Evolutionary conservation across 2,329 filamentous ascomycete genomes (phyloP).

Genomic region (Xylariales sp.): DNA sequence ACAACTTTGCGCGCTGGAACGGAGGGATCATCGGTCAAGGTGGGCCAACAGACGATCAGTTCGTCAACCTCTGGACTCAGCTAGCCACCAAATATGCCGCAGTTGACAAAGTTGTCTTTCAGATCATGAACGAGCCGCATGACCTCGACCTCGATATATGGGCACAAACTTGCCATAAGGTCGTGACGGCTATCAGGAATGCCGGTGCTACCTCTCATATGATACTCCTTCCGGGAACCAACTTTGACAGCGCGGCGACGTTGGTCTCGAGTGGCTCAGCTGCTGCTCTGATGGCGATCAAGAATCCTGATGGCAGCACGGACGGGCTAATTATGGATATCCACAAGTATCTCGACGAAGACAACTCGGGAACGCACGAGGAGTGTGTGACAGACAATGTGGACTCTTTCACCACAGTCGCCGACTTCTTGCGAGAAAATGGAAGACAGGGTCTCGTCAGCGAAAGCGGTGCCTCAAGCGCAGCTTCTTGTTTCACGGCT

Average conservation of each 20-base stretch:
- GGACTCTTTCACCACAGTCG: constrained; percentile 41
- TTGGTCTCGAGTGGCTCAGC: constrained; percentile 46
- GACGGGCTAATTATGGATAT: constrained; percentile 54
- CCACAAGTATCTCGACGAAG: constrained; percentile 56
- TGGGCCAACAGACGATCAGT: constrained; percentile 54
- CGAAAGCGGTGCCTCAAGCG: constrained; percentile 46
- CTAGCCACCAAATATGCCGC: constrained; percentile 54
- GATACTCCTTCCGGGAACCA: constrained; percentile 60
- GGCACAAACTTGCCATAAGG: constrained; percentile 57
- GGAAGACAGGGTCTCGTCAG: constrained; percentile 46
- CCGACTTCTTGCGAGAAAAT: constrained; percentile 40
- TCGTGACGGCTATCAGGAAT: constrained; percentile 60
- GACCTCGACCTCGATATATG: constrained; percentile 52
- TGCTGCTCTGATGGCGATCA: constrained; percentile 46
- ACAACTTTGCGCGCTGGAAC: constrained; percentile 59
- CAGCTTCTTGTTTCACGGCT: constrained; percentile 34
- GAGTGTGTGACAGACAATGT: constrained; percentile 51
- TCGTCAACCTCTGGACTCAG: constrained; percentile 53
- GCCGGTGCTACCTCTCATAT: constrained; percentile 59
- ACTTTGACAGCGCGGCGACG: constrained; percentile 48
- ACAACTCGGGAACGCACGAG: constrained; percentile 48
- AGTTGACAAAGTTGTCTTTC: constrained; percentile 53
- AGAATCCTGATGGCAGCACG: constrained; percentile 54
- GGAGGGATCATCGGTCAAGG: constrained; percentile 61
- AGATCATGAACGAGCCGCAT: constrained; percentile 68